These are phyloP conservation scores for Endoconidiophora laricicola DNA, from an alignment of 2,329 filamentous ascomycete species.

Conservation along the genomic window DNA sequence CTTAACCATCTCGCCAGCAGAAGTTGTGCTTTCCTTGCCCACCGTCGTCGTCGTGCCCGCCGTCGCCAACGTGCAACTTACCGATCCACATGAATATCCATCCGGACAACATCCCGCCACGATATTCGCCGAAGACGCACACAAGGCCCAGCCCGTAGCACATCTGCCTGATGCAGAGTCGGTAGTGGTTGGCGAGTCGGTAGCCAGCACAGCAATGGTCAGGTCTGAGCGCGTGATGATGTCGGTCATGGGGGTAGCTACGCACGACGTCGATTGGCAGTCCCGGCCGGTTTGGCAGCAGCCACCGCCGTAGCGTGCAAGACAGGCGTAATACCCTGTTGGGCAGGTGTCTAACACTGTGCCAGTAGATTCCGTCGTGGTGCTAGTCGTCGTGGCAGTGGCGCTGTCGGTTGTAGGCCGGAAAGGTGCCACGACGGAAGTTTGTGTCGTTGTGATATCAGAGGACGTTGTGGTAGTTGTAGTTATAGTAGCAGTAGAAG, in stretches of 20 bases:
- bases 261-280: constrained; percentile 69
- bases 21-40: constrained; percentile 32
- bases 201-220: constrained; percentile 52
- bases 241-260: constrained; percentile 40
- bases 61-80: constrained; percentile 47
- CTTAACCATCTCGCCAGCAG: constrained; percentile 3
- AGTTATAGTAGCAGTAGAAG: constrained; percentile 14
- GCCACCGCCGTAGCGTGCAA: constrained; percentile 62
- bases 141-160: constrained; percentile 66
- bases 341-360: constrained; percentile 42
- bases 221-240: constrained; percentile 45
- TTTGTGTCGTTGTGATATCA: constrained; percentile 24
- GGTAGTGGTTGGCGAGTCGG: constrained; percentile 27
- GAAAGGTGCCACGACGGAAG: constrained; percentile 16
- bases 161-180: constrained; percentile 35
- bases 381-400: constrained; percentile 22
- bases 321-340: constrained; percentile 81
- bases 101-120: constrained; percentile 72
- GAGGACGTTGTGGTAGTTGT: constrained; percentile 27
- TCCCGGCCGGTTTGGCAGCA: constrained; percentile 81
- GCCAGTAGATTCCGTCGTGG: constrained; percentile 24
- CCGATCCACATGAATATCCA: constrained; percentile 56
- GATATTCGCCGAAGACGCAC: constrained; percentile 35
- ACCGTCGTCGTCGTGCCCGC: constrained; percentile 39
- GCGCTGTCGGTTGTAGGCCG: constrained; percentile 18